Percentiles rank a stretch among this genome's conserved stretches.
These are phyloP conservation scores for Candida takata DNA, from an alignment of 805 yeast genomes.

Conservation along the genomic window DNA sequence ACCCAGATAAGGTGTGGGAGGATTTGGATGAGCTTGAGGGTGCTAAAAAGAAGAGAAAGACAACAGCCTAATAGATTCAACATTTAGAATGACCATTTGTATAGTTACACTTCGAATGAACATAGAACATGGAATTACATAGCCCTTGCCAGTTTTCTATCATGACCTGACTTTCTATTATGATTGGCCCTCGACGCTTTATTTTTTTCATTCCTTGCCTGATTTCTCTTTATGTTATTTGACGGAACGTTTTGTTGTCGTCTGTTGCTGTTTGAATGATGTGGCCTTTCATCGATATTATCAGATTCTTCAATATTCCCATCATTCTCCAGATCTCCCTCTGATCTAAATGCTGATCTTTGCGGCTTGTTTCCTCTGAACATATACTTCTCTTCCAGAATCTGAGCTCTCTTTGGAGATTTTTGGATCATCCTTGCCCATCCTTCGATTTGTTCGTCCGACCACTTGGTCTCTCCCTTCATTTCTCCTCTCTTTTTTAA, in stretches of 20 bases:
- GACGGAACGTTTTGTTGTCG: too few relatives aligned
- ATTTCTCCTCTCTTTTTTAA: constrained; percentile 44
- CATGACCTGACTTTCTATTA: constrained; percentile 56
- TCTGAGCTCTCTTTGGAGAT: constrained; percentile 53
- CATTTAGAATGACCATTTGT: not conserved
- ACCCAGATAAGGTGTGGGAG: constrained; percentile 34
- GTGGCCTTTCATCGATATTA: too few relatives aligned
- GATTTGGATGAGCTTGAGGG: constrained; percentile 21
- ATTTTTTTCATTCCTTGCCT: constrained; percentile 44
- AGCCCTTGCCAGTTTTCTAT: constrained; percentile 37
- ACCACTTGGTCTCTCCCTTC: constrained; percentile 53
- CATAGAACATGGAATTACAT: too few relatives aligned
- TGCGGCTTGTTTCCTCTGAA: constrained; percentile 35
- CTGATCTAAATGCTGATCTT: constrained; percentile 15
- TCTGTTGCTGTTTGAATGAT: too few relatives aligned
- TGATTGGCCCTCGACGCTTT: constrained; percentile 58
- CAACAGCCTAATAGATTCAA: not conserved
- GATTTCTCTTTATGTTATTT: constrained; percentile 23
- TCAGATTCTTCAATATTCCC: not conserved
- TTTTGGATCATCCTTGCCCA: constrained; percentile 76
- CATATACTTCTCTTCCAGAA: constrained; percentile 57
- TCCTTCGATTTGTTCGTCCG: constrained; percentile 89
- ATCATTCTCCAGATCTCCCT: not conserved
- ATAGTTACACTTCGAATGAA: too few relatives aligned
- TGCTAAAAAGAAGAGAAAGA: constrained; percentile 18